Evolutionary conservation across 2,329 filamentous ascomycete genomes (phyloP).

Genomic region (Apiospora malaysiana): DNA sequence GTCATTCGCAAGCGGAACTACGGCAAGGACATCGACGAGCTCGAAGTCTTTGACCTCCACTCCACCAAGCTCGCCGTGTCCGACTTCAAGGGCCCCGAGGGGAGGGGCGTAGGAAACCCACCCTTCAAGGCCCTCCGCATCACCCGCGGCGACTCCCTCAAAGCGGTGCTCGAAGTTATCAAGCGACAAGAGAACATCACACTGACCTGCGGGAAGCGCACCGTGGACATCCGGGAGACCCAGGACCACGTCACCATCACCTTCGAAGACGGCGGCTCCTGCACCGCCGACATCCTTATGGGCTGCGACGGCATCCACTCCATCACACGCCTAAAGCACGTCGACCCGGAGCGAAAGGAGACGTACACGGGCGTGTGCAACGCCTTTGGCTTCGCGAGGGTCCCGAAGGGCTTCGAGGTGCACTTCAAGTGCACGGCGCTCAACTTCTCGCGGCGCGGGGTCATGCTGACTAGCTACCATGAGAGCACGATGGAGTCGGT

Average conservation of each 20-base stretch:
- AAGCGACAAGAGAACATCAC: constrained; percentile 15
- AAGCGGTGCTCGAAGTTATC: constrained; percentile 24
- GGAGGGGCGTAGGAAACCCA: constrained; percentile 22
- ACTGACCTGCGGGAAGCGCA: constrained; percentile 22
- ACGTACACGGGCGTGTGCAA: constrained; percentile 25
- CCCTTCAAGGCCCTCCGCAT: constrained; percentile 25
- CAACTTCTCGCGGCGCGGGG: constrained; percentile 23
- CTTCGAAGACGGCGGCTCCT: constrained; percentile 15
- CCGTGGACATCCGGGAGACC: constrained; percentile 21
- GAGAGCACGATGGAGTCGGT: constrained; percentile 23
- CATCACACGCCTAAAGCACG: constrained; percentile 20
- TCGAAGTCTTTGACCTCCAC: constrained; percentile 23
- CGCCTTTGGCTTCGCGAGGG: constrained; percentile 21
- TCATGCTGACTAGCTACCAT: constrained; percentile 25
- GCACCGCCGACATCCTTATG: constrained; percentile 22
- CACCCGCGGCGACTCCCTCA: constrained; percentile 23
- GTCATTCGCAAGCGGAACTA: constrained; percentile 20
- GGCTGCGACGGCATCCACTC: constrained; percentile 26
- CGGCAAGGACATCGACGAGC: constrained; percentile 24
- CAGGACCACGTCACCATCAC: constrained; percentile 19
- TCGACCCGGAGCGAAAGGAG: constrained; percentile 22
- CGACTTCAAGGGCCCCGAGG: constrained; percentile 21
- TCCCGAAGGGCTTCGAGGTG: constrained; percentile 15
- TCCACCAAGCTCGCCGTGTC: constrained; percentile 25
- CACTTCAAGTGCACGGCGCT: constrained; percentile 24